Evolutionary conservation across 768 basidiomycete species (phyloP), one percentile per base, ranked within the genome.

Genomic region (Termitomyces sp.): DNA sequence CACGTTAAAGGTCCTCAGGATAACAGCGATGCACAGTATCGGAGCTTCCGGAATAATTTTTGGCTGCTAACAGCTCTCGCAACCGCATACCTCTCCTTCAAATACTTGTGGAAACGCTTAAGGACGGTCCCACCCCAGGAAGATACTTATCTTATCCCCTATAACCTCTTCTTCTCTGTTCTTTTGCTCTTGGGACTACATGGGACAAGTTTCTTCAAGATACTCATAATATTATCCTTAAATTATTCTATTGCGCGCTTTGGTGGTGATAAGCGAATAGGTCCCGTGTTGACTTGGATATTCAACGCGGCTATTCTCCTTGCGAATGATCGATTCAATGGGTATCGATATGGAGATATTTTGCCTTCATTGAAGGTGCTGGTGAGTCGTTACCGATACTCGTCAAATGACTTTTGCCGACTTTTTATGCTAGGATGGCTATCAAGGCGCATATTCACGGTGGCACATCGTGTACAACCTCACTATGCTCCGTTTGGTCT

Each of bases 381-480:
- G 65, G 94, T 94, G 64, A 55, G 86, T 68, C 35, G n/a, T 35
- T n/a, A 15, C 43, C 17, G 48, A 44, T n/a, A 34, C 22, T 12
- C 34, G 52, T 10, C 40, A 45, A 32, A 32, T 10, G 30, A 34
- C 28, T 41, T 26, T 35, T 61, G 19, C 53, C 42, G 45, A 58
- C 54, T 58, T 22, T 28, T 51, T 35, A 3, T 12, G 14, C 9
- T 32, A 92, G 87, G 89, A 91, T 63, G 57, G 63, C 0, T 79
- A 78, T 60, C 73, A 78, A 66, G 97, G 97, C 6, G 71, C 90
- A 17, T 87, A 95, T 58, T 90, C 94, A 11, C 79, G 93, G 19
- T 99, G 97, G 97, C 83, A 98, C 61, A 77, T 98, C 62, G 82
- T 75, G 61, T 98, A 96, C 77, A 98, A 98, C 68, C 93, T 98